These are phyloP conservation scores for Malania oleifera DNA, from an alignment of 164 flowering plant species.

Conservation along the genomic window DNA sequence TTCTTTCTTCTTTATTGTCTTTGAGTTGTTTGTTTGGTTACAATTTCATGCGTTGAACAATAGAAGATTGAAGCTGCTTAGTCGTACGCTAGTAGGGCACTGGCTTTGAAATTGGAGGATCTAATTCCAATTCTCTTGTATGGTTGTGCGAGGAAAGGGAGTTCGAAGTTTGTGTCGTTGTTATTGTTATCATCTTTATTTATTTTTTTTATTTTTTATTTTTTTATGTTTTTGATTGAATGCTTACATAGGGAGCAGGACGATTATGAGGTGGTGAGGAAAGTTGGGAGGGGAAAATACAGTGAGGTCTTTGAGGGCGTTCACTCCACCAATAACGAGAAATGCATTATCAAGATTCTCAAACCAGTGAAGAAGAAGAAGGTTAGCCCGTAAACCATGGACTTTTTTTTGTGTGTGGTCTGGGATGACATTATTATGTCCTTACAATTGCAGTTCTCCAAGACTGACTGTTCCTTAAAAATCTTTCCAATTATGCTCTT, in stretches of 20 bases:
- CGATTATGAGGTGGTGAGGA: constrained; percentile 92
- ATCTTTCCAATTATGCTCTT: not conserved
- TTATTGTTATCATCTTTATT: too few relatives aligned
- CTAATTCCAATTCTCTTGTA: too few relatives aligned
- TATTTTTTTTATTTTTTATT: too few relatives aligned
- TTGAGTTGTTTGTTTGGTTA: not conserved
- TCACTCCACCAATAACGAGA: constrained; percentile 65
- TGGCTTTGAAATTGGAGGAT: too few relatives aligned
- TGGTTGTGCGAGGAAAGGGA: not conserved
- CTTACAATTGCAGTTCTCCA: too few relatives aligned
- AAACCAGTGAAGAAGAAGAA: constrained; percentile 99
- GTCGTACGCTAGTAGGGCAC: too few relatives aligned
- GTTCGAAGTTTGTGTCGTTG: not conserved
- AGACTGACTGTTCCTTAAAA: too few relatives aligned
- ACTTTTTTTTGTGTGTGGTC: not conserved
- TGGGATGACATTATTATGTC: not conserved
- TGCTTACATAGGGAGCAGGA: constrained; percentile 70
- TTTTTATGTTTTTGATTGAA: not conserved
- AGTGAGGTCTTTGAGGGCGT: constrained; percentile 97
- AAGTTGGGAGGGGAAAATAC: constrained; percentile 95
- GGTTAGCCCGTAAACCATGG: constrained; percentile 29
- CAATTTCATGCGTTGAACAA: not conserved
- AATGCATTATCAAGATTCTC: constrained; percentile 86
- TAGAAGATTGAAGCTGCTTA: too few relatives aligned
- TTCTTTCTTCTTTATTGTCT: constrained; percentile 1